Conservation (phyloP, 495 filamentous ascomycete species). For the Penicillium argentinense region DNA sequence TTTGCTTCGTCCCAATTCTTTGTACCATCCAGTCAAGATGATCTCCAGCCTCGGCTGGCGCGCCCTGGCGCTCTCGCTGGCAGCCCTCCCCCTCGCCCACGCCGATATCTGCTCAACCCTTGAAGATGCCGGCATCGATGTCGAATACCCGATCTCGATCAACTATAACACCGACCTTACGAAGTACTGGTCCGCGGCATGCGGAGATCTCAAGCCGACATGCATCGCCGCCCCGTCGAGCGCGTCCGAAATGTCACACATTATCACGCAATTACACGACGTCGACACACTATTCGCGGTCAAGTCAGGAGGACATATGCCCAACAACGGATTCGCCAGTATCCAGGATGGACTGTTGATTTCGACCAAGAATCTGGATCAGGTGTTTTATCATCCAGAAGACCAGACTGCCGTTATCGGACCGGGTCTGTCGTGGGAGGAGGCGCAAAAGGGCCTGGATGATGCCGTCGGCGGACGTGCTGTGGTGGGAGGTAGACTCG, state of each 20-base stretch:
- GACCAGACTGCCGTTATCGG: constrained; percentile 40
- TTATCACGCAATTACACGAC: constrained; percentile 39
- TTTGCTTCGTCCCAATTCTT: too few relatives aligned
- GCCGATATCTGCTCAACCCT: constrained; percentile 41
- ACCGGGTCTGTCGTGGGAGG: constrained; percentile 42
- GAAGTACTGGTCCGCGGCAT: constrained; percentile 43
- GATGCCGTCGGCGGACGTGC: constrained; percentile 28
- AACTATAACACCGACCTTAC: constrained; percentile 28
- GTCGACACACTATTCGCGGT: constrained; percentile 38
- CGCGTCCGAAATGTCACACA: constrained; percentile 35
- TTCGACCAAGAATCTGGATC: constrained; percentile 38
- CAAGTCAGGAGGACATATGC: constrained; percentile 47
- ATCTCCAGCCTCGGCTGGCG: constrained; percentile 18
- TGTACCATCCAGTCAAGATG: constrained; percentile 22
- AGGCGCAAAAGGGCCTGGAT: constrained; percentile 34
- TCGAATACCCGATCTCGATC: constrained; percentile 28
- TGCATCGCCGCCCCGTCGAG: constrained; percentile 42
- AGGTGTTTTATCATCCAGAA: constrained; percentile 33
- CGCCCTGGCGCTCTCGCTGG: constrained; percentile 19
- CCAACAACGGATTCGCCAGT: constrained; percentile 45
- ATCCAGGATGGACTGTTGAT: constrained; percentile 41
- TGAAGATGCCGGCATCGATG: constrained; percentile 25
- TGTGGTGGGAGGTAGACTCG: constrained; percentile 39
- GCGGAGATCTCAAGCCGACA: constrained; percentile 39
- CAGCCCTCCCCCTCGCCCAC: constrained; percentile 18